Evolutionary conservation across 805 yeast genomes (phyloP).

Genomic region (Wickerhamomyces hampshirensis): DNA sequence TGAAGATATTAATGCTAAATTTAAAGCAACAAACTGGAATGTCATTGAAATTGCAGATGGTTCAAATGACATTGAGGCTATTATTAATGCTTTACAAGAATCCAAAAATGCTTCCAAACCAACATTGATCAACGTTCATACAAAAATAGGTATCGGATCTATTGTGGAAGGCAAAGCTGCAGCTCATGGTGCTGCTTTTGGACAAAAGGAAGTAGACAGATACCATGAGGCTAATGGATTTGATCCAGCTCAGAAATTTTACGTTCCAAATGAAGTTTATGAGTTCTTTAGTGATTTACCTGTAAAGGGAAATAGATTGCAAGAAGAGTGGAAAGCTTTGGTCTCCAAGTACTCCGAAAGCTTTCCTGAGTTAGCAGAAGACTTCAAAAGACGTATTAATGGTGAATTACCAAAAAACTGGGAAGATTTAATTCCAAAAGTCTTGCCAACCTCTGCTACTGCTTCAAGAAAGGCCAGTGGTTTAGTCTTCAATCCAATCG

Average conservation of each 20-base stretch:
- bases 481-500: slow-evolving; percentile 60
- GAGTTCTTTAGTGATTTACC: slow-evolving; percentile 55
- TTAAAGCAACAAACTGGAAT: slow-evolving; percentile 95
- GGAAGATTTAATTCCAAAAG: slow-evolving; percentile 73
- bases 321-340: slow-evolving; percentile 69
- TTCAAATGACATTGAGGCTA: slow-evolving; percentile 68
- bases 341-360: slow-evolving; percentile 57
- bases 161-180: slow-evolving; percentile 76
- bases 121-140: slow-evolving; percentile 79
- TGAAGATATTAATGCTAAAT: slow-evolving; percentile 82
- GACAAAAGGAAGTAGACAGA: slow-evolving; percentile 86
- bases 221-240: slow-evolving; percentile 81
- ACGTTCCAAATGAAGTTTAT: slow-evolving; percentile 78
- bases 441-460: slow-evolving; percentile 75
- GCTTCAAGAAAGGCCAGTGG: slow-evolving; percentile 96
- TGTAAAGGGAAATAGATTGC: slow-evolving; percentile 59
- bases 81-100: slow-evolving; percentile 68
- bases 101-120: slow-evolving; percentile 88
- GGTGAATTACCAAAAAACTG: slow-evolving; percentile 81
- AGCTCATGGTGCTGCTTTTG: slow-evolving; percentile 96
- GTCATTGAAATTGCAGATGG: slow-evolving; percentile 72
- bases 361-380: slow-evolving; percentile 77
- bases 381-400: slow-evolving; percentile 69
- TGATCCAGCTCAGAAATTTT: slow-evolving; percentile 77
- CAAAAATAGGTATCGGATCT: slow-evolving; percentile 95